phyloP scores from a whole-genome alignment of 495 filamentous ascomycete species.

The Cudoniella acicularis region DNA sequence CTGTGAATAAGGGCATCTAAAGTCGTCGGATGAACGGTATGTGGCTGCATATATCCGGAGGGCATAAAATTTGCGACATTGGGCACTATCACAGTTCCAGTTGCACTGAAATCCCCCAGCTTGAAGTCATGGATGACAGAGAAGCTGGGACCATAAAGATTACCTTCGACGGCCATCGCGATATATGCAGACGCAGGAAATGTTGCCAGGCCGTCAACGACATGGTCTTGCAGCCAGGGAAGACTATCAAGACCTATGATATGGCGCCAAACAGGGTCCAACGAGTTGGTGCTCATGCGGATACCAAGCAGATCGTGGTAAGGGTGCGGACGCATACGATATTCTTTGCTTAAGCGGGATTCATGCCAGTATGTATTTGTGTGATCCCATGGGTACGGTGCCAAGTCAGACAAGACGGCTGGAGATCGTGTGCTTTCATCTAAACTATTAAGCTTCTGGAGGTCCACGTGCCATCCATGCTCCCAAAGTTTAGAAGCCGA shows the following conservation, averaged over 20 bases:
- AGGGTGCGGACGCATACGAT: slow-evolving; percentile 26
- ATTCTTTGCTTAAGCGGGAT: slow-evolving; percentile 26
- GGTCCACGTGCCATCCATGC: slow-evolving; percentile 43
- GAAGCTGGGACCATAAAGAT: too few relatives aligned
- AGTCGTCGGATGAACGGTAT: slow-evolving; percentile 48
- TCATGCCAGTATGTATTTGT: slow-evolving; percentile 28
- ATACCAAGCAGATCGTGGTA: slow-evolving; percentile 34
- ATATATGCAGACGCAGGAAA: too few relatives aligned
- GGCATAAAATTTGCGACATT: slow-evolving; percentile 40
- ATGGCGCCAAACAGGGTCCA: too few relatives aligned
- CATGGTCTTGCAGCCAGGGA: too few relatives aligned
- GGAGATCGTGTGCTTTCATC: slow-evolving; percentile 28
- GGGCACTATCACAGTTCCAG: slow-evolving; percentile 24
- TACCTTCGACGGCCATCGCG: too few relatives aligned
- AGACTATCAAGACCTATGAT: too few relatives aligned
- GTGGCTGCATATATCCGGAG: slow-evolving; percentile 32
- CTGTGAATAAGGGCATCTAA: slow-evolving; percentile 30
- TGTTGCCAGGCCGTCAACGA: too few relatives aligned
- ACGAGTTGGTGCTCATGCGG: too few relatives aligned
- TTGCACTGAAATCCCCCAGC: too few relatives aligned
- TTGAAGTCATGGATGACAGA: too few relatives aligned
- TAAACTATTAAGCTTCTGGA: neutral
- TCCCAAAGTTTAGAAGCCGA: slow-evolving; percentile 39
- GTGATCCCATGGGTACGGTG: slow-evolving; percentile 35
- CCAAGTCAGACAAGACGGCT: slow-evolving; percentile 38